Evolutionary conservation across 2,329 filamentous ascomycete species (phyloP).

Genomic region (Aspergillus fijiensis): DNA sequence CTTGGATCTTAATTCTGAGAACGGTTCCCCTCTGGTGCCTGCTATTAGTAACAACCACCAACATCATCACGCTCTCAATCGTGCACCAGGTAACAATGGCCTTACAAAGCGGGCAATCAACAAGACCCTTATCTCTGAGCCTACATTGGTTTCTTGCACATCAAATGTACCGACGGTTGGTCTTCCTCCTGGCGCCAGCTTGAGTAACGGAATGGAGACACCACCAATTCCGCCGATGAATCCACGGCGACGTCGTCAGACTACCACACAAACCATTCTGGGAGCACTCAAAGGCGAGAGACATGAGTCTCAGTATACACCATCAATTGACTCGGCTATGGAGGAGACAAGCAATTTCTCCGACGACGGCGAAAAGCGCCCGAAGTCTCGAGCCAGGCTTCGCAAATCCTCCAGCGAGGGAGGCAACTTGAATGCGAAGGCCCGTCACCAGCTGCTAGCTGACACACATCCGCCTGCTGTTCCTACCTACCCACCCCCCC

Average conservation of each 20-base stretch:
- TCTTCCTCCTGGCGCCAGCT: slow-evolving; percentile 55
- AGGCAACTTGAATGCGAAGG: slow-evolving; percentile 47
- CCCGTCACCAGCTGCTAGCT: slow-evolving; percentile 42
- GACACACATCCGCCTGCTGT: slow-evolving; percentile 29
- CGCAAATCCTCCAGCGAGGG: slow-evolving; percentile 54
- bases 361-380: slow-evolving; percentile 42
- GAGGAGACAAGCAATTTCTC: slow-evolving; percentile 47
- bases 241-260: slow-evolving; percentile 55
- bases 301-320: slow-evolving; percentile 27
- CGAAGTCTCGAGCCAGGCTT: slow-evolving; percentile 40
- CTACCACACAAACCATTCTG: slow-evolving; percentile 43
- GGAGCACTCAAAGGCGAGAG: slow-evolving; percentile 40
- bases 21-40: slow-evolving; percentile 41
- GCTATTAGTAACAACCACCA: slow-evolving; percentile 18
- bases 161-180: slow-evolving; percentile 60
- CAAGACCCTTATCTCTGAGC: slow-evolving; percentile 64
- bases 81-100: slow-evolving; percentile 28
- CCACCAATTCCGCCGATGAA: slow-evolving; percentile 62
- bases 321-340: slow-evolving; percentile 24
- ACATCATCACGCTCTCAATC: slow-evolving; percentile 27
- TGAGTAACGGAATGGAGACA: slow-evolving; percentile 53
- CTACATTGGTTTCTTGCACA: slow-evolving; percentile 53
- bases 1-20: slow-evolving; percentile 44
- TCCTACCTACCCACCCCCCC: slow-evolving; percentile 33
- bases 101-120: slow-evolving; percentile 58